Conservation (phyloP, 106 monocot species). For the Allium cepa region DNA sequence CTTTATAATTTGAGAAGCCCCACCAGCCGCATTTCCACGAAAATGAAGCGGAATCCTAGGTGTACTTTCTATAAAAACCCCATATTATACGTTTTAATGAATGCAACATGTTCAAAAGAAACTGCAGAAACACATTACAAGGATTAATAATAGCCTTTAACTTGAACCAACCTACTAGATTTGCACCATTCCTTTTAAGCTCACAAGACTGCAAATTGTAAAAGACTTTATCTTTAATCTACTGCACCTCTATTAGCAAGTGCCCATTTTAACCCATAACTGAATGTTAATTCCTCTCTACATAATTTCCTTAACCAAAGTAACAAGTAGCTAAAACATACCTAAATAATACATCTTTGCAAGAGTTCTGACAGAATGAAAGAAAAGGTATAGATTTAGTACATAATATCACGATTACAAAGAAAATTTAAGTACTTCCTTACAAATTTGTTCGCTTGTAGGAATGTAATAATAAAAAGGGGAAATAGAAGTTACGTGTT, state of each 20-base stretch:
- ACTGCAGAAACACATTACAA: conserved; percentile 5
- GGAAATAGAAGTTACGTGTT: too few relatives aligned
- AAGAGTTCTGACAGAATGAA: too few relatives aligned
- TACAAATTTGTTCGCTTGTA: too few relatives aligned
- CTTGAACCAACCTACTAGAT: conserved; percentile 28
- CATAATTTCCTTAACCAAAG: too few relatives aligned
- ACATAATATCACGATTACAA: too few relatives aligned
- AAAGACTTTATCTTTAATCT: conserved; percentile 67
- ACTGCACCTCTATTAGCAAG: conserved; percentile 80
- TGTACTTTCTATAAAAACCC: conserved; percentile 23
- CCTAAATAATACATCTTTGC: too few relatives aligned
- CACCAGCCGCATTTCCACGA: conserved; percentile 55
- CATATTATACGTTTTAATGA: too few relatives aligned
- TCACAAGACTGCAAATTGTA: conserved; percentile 61
- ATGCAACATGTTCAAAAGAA: not conserved
- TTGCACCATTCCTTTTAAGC: conserved; percentile 56
- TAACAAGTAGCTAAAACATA: too few relatives aligned
- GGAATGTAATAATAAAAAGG: too few relatives aligned
- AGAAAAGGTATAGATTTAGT: too few relatives aligned
- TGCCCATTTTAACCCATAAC: conserved; percentile 68
- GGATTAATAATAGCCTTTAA: not conserved
- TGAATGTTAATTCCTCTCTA: conserved; percentile 46
- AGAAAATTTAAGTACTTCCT: too few relatives aligned
- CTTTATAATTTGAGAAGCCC: conserved; percentile 53
- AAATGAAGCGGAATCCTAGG: conserved; percentile 53